phyloP scores from a whole-genome alignment of 176 grass and related monocot species.

The Saccharum officinarum region DNA sequence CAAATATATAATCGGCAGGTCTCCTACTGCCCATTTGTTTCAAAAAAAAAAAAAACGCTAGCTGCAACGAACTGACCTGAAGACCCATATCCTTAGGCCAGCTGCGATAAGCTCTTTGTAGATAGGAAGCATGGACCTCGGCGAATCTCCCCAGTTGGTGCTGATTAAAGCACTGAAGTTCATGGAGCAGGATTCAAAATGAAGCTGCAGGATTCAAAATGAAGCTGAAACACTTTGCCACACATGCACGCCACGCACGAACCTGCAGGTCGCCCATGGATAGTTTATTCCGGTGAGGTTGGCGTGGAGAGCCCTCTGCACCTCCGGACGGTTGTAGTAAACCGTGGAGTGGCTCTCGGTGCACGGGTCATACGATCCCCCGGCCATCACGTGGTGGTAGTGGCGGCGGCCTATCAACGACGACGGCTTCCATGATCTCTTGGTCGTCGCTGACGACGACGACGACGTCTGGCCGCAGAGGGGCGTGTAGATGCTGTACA shows the following conservation, averaged over 20 bases:
- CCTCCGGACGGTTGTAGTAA: slow-evolving; percentile 27
- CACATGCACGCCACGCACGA: not conserved
- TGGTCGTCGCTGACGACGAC: too few species aligned
- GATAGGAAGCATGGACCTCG: slow-evolving; percentile 66
- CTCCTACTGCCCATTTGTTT: too few species aligned
- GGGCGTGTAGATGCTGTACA: slow-evolving; percentile 53
- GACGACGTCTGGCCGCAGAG: slow-evolving; percentile 16
- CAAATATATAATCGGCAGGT: slow-evolving; percentile 3
- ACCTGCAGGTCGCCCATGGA: slow-evolving; percentile 13
- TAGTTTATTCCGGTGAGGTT: slow-evolving; percentile 22
- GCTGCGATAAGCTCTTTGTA: slow-evolving; percentile 60
- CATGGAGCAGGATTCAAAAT: too few species aligned
- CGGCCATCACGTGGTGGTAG: not conserved
- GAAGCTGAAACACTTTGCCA: too few species aligned
- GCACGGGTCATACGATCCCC: slow-evolving; percentile 6
- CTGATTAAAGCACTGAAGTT: slow-evolving; percentile 11
- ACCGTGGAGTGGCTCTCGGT: not conserved
- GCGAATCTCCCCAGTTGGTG: slow-evolving; percentile 57
- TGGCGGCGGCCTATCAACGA: not conserved
- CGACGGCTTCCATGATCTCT: not conserved
- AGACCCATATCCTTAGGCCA: slow-evolving; percentile 80
- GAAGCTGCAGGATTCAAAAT: too few species aligned
- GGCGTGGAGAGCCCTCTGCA: slow-evolving; percentile 34
- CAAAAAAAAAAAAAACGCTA: too few species aligned
- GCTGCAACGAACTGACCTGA: slow-evolving; percentile 38